Conservation (phyloP, 495 filamentous ascomycete species). For the Podospora pseudopauciseta region DNA sequence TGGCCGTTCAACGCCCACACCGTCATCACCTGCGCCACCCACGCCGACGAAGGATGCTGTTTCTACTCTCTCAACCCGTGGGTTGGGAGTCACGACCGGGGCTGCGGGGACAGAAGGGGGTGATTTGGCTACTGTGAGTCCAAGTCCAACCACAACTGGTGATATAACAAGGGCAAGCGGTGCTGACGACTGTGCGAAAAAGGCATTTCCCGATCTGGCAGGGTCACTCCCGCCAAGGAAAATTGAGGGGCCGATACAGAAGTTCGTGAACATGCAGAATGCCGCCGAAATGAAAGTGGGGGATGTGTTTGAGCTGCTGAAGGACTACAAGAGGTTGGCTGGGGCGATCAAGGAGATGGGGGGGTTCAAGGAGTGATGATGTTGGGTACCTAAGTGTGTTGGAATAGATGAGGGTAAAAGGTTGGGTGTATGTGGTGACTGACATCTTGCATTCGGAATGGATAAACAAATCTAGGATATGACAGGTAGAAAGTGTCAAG, state of each 20-base stretch:
- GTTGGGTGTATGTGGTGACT: too few relatives aligned
- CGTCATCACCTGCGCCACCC: slow-evolving; percentile 22
- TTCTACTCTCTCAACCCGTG: not conserved
- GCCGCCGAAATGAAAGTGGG: slow-evolving; percentile 73
- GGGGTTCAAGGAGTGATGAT: slow-evolving; percentile 46
- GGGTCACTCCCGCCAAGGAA: slow-evolving; percentile 45
- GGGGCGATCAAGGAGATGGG: slow-evolving; percentile 59
- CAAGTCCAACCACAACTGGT: not conserved
- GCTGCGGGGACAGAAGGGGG: slow-evolving; percentile 35
- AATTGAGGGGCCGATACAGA: slow-evolving; percentile 66
- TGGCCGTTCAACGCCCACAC: slow-evolving; percentile 50
- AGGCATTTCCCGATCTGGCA: slow-evolving; percentile 61
- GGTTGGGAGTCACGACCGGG: slow-evolving; percentile 21
- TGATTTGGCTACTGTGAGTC: slow-evolving; percentile 39
- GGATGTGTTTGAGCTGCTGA: slow-evolving; percentile 76
- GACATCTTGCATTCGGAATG: too few relatives aligned
- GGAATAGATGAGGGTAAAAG: too few relatives aligned
- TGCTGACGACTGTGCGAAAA: too few relatives aligned
- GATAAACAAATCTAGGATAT: too few relatives aligned
- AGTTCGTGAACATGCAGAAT: slow-evolving; percentile 77
- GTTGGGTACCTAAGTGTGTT: too few relatives aligned
- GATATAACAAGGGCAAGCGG: too few relatives aligned
- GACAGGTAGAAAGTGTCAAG: too few relatives aligned
- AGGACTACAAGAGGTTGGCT: slow-evolving; percentile 83
- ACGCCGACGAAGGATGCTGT: slow-evolving; percentile 28